phyloP scores from a whole-genome alignment of 75 land plant species.

The Gnetum montanum region DNA sequence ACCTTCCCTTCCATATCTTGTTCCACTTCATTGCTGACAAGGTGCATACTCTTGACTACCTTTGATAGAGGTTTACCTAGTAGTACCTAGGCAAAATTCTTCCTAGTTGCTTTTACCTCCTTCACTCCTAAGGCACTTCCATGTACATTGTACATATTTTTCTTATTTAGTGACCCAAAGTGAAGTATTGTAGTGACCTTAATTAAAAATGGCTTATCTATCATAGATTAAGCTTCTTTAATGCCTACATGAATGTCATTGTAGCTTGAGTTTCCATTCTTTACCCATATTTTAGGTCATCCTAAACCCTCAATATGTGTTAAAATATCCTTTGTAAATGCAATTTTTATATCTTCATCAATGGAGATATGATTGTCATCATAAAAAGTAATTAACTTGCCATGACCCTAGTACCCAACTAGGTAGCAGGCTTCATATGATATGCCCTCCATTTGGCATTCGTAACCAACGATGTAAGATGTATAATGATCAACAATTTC shows the following conservation, averaged over 20 bases:
- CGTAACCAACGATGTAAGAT: constrained; percentile 80
- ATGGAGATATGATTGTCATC: constrained; percentile 99
- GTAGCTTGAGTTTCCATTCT: constrained; percentile 33
- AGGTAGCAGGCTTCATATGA: constrained; percentile 82
- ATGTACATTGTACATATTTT: constrained; percentile 77
- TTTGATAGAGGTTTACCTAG: constrained; percentile 91
- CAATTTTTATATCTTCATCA: constrained; percentile 91
- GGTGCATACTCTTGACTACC: constrained; percentile 78
- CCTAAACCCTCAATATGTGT: constrained; percentile 80
- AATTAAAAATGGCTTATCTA: constrained; percentile 31
- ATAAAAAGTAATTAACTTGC: constrained; percentile 86
- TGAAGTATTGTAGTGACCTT: constrained; percentile 85
- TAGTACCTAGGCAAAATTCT: constrained; percentile 77
- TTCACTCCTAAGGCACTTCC: constrained; percentile 72
- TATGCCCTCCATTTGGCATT: constrained; percentile 94
- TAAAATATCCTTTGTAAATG: constrained; percentile 83
- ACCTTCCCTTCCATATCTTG: too few relatives aligned
- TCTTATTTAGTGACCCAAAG: constrained; percentile 89
- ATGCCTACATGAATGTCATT: constrained; percentile 26
- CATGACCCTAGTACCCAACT: constrained; percentile 95
- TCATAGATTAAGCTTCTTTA: constrained; percentile 34
- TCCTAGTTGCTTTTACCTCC: constrained; percentile 88
- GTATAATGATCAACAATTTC: constrained; percentile 96
- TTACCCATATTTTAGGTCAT: constrained; percentile 94
- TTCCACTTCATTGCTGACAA: too few relatives aligned